These are phyloP conservation scores for Parasarocladium wereldwijsianum DNA, from an alignment of 2,329 filamentous ascomycete genomes.

Conservation along the genomic window DNA sequence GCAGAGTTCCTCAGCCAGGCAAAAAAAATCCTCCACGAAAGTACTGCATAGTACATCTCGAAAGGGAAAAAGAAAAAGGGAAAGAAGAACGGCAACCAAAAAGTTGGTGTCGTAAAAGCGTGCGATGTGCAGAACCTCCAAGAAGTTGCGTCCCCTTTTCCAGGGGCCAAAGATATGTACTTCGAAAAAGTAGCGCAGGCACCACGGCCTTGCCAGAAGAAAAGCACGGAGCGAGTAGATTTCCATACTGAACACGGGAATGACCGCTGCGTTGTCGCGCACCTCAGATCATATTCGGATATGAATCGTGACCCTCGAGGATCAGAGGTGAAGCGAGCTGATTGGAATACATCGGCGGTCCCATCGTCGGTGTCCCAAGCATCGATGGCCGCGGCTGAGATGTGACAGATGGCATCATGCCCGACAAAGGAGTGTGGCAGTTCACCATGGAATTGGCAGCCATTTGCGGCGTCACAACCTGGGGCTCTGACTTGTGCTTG, in stretches of 20 bases:
- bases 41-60: too few relatives aligned
- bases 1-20: too few relatives aligned
- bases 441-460: constrained; percentile 16
- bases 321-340: constrained; percentile 2
- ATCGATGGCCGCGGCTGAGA: constrained; percentile 4
- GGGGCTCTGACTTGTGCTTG: constrained; percentile 5
- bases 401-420: constrained; percentile 12
- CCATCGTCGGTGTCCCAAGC: constrained; percentile 3
- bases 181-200: too few relatives aligned
- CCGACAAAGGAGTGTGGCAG: constrained; percentile 16
- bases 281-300: constrained; percentile 5
- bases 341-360: constrained; percentile 5
- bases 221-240: constrained; percentile 2
- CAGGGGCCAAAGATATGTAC: too few relatives aligned
- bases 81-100: constrained; percentile 3
- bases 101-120: too few relatives aligned
- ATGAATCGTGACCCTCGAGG: constrained; percentile 3
- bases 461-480: constrained; percentile 26
- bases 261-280: background rate
- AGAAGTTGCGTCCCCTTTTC: too few relatives aligned
- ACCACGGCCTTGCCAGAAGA: too few relatives aligned
- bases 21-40: too few relatives aligned
- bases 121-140: too few relatives aligned
- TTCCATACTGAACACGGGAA: background rate
- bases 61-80: constrained; percentile 1